phyloP scores from a whole-genome alignment of 495 filamentous ascomycete species.

The Daldinia decipiens region DNA sequence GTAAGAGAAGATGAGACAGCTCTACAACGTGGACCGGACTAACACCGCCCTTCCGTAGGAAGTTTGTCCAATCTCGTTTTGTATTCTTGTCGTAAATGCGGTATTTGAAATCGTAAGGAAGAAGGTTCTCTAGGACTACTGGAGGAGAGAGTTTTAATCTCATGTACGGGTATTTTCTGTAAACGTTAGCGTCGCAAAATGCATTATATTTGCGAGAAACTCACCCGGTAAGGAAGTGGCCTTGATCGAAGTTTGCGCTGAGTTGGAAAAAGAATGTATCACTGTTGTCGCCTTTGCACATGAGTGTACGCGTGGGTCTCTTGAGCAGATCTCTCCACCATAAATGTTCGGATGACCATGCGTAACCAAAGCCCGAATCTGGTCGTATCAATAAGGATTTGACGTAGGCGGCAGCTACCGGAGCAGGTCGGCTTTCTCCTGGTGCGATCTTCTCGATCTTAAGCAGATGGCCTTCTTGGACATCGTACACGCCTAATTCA shows the following conservation, averaged over 20 bases:
- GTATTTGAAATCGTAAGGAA: conserved; percentile 99
- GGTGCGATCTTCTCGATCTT: conserved; percentile 98
- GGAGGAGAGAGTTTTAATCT: conserved; percentile 87
- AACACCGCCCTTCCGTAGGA: conserved; percentile 92
- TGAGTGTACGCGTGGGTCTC: conserved; percentile 82
- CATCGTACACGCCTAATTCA: conserved; percentile 92
- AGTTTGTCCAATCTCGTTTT: conserved; percentile 98
- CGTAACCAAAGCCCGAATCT: conserved; percentile 95
- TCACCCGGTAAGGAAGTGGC: conserved; percentile 79
- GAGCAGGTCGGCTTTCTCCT: conserved; percentile 88
- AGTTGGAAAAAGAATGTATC: conserved; percentile 97
- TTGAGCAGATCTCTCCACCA: conserved; percentile 93
- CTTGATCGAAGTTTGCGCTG: conserved; percentile 81
- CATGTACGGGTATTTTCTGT: conserved; percentile 91
- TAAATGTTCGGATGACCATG: conserved; percentile 87
- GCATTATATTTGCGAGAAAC: conserved; percentile 20
- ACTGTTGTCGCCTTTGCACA: conserved; percentile 83
- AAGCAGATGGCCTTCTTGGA: conserved; percentile 85
- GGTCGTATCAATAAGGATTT: conserved; percentile 92
- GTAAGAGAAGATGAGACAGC: conserved; percentile 87
- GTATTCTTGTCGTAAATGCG: conserved; percentile 98
- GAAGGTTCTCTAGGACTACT: conserved; percentile 90
- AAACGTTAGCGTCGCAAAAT: conserved; percentile 44
- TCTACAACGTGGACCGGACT: conserved; percentile 98
- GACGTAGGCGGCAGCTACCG: conserved; percentile 89